Evolutionary conservation across 2,329 filamentous ascomycete species (phyloP).

Genomic region (Fusarium humuli): DNA sequence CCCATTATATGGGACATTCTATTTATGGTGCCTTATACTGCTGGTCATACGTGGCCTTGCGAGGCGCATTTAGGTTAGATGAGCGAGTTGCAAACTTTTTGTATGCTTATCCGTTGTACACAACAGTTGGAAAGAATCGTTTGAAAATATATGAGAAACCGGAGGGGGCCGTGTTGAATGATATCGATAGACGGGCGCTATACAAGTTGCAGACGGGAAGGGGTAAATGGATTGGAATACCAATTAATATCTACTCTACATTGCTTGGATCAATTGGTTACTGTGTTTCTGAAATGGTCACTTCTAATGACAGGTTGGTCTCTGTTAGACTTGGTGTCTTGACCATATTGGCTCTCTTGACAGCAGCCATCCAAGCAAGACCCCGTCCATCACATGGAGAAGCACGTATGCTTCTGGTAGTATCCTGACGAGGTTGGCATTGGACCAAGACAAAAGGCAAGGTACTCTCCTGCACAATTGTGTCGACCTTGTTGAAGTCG

Average conservation of each 20-base stretch:
- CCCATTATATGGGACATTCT: slow-evolving; percentile 10
- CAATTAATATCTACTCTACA: slow-evolving; percentile 55
- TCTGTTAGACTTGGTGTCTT: background rate
- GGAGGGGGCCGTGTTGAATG: background rate
- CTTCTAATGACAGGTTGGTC: background rate
- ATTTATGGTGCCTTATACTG: slow-evolving; percentile 23
- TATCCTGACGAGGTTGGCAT: background rate
- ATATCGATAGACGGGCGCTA: slow-evolving; percentile 14
- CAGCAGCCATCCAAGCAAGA: slow-evolving; percentile 11
- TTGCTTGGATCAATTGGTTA: slow-evolving; percentile 20
- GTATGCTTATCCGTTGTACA: slow-evolving; percentile 25
- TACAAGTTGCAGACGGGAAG: background rate
- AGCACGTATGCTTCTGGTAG: background rate
- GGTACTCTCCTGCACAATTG: slow-evolving; percentile 51
- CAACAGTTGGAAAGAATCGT: background rate
- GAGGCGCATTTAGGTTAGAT: slow-evolving; percentile 35
- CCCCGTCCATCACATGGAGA: slow-evolving; percentile 7
- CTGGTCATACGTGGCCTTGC: slow-evolving; percentile 14
- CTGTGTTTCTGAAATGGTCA: background rate
- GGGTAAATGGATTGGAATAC: slow-evolving; percentile 11
- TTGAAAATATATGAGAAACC: background rate
- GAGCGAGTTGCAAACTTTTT: slow-evolving; percentile 18
- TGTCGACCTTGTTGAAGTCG: slow-evolving; percentile 62
- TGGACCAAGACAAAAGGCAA: slow-evolving; percentile 47
- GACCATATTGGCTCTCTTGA: background rate